phyloP scores from a whole-genome alignment of 2,329 filamentous ascomycete genomes.

The Venturia carpophila region DNA sequence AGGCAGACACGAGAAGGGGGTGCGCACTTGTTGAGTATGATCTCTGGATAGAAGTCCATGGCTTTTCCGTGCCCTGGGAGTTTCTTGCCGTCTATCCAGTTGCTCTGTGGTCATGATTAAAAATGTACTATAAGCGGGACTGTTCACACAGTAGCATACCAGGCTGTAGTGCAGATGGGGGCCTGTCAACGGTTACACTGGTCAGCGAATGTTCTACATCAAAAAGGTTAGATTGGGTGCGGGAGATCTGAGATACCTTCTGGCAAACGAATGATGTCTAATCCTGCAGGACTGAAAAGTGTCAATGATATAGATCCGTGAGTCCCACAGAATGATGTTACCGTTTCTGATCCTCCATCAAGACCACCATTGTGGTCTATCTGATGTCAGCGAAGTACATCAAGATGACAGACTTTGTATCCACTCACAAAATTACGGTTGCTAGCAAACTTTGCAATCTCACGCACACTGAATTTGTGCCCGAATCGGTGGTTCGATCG shows the following conservation, averaged over 20 bases:
- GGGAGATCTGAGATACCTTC: conserved; percentile 57
- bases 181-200: conserved; percentile 39
- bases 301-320: neutral
- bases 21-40: conserved; percentile 50
- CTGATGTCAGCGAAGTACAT: too few relatives aligned
- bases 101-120: conserved; percentile 30
- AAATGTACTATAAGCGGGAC: too few relatives aligned
- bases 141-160: too few relatives aligned
- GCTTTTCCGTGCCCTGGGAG: conserved; percentile 85
- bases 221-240: too few relatives aligned
- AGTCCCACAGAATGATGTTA: neutral
- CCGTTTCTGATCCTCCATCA: conserved; percentile 84
- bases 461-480: conserved; percentile 85
- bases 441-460: conserved; percentile 78
- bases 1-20: neutral
- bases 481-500: conserved; percentile 75
- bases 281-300: conserved; percentile 51
- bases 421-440: conserved; percentile 54
- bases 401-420: too few relatives aligned
- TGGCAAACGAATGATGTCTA: conserved; percentile 80
- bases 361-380: conserved; percentile 69
- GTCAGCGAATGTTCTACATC: too few relatives aligned
- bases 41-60: conserved; percentile 82
- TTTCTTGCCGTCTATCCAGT: conserved; percentile 82
- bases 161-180: neutral